Conservation (phyloP, 1,284 basidiomycete species). For the Cerioporus squamosus region DNA sequence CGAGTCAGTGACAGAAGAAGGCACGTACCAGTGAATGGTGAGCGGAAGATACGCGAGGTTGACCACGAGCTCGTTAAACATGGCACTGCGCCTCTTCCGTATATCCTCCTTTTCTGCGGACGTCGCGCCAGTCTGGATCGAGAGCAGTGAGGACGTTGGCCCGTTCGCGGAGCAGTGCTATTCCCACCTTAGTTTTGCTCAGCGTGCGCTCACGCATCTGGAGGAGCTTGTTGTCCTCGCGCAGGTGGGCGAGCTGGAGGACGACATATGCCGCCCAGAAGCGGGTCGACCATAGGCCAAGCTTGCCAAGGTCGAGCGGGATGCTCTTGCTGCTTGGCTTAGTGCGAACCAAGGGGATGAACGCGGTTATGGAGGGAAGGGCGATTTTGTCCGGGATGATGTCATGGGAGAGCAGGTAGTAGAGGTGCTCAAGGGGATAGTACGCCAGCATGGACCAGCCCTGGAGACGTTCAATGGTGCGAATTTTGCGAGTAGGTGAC, state of each 20-base stretch:
- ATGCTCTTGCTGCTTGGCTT: slow-evolving; percentile 40
- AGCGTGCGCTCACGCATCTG: slow-evolving; percentile 57
- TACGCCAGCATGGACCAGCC: slow-evolving; percentile 85
- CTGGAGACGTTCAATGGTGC: slow-evolving; percentile 80
- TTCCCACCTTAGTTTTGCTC: slow-evolving; percentile 54
- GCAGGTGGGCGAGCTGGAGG: slow-evolving; percentile 73
- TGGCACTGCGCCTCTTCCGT: slow-evolving; percentile 63
- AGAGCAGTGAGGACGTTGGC: too few relatives aligned
- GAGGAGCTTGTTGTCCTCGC: slow-evolving; percentile 67
- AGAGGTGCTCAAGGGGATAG: slow-evolving; percentile 82
- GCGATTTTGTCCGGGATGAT: slow-evolving; percentile 61
- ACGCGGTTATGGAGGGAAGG: slow-evolving; percentile 45
- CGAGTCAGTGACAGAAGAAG: background rate
- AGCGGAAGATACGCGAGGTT: slow-evolving; percentile 81
- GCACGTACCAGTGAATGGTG: slow-evolving; percentile 79
- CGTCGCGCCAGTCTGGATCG: slow-evolving; percentile 35
- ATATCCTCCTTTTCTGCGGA: slow-evolving; percentile 61
- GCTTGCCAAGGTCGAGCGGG: slow-evolving; percentile 47
- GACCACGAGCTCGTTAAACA: slow-evolving; percentile 74
- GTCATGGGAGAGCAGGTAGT: slow-evolving; percentile 67
- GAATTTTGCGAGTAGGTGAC: slow-evolving; percentile 67
- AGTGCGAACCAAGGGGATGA: slow-evolving; percentile 33
- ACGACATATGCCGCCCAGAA: slow-evolving; percentile 79
- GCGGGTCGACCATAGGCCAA: slow-evolving; percentile 69
- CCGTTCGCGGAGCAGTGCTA: background rate